Percentiles rank a stretch among this genome's conserved stretches.
These are phyloP conservation scores for Colletotrichum phormii DNA, from an alignment of 2,329 filamentous ascomycete species.

Conservation along the genomic window DNA sequence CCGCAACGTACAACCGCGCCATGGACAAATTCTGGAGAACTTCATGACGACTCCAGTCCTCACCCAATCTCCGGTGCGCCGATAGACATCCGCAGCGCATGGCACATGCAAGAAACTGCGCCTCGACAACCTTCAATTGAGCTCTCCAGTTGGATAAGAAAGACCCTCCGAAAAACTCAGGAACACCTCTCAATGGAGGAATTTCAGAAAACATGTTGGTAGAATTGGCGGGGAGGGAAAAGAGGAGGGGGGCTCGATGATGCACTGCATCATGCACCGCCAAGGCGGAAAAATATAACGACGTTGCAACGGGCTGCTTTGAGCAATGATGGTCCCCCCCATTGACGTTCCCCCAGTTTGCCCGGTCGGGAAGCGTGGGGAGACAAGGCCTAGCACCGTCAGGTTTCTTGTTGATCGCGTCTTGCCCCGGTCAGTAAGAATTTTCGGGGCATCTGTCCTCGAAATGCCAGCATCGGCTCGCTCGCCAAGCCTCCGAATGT, in stretches of 20 bases:
- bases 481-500: neutral
- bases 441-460: neutral
- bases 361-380: neutral
- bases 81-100: neutral
- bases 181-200: conserved; percentile 19
- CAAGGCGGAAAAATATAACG: conserved; percentile 22
- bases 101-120: neutral
- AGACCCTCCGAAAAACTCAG: neutral
- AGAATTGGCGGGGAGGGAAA: neutral
- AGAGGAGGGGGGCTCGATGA: neutral
- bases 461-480: too few relatives aligned
- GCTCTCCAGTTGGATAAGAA: neutral
- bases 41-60: neutral
- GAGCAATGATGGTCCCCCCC: neutral
- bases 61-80: neutral
- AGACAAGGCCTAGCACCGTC: neutral
- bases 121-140: neutral
- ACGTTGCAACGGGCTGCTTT: neutral
- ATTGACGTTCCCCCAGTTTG: too few relatives aligned
- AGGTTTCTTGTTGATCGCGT: neutral
- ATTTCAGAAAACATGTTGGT: neutral
- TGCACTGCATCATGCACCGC: neutral
- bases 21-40: neutral
- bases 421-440: neutral
- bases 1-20: neutral